Conservation (phyloP, 176 grass and related monocot species). For the Otatea glauca region DNA sequence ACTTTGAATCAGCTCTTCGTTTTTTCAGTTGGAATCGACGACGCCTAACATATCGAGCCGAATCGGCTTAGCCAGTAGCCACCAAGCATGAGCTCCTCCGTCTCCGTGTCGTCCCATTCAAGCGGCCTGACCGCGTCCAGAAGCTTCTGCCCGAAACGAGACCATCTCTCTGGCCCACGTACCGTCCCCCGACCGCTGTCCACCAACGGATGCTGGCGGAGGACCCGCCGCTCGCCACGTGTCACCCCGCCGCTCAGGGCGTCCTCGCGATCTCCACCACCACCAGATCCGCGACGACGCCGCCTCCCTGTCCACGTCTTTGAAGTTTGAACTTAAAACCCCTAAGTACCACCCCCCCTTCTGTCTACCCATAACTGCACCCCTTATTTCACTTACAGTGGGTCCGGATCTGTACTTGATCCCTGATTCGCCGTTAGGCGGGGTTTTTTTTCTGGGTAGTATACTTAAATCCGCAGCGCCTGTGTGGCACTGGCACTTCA, state of each 20-base stretch:
- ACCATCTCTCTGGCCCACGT: not conserved
- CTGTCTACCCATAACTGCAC: not conserved
- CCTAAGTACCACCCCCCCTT: not conserved
- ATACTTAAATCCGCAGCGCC: not conserved
- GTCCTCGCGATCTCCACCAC: slow-evolving; percentile 35
- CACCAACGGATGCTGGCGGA: slow-evolving; percentile 12
- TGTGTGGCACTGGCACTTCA: not conserved
- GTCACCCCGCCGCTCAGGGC: fast-evolving
- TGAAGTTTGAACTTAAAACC: slow-evolving; percentile 8
- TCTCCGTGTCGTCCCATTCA: not conserved
- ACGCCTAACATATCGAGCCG: too few species aligned
- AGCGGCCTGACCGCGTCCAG: slow-evolving; percentile 5
- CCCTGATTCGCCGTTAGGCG: slow-evolving; percentile 19
- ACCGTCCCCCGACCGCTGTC: not conserved
- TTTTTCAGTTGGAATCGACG: too few species aligned
- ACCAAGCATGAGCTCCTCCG: not conserved
- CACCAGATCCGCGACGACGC: not conserved
- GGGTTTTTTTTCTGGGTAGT: not conserved
- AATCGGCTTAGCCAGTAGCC: not conserved
- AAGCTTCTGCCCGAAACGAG: slow-evolving; percentile 16
- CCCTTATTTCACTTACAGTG: not conserved
- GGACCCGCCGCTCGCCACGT: not conserved
- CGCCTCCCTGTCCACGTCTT: not conserved
- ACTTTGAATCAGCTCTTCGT: too few species aligned
- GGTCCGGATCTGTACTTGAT: not conserved